Evolutionary conservation across 176 grass and related monocot genomes (phyloP).

Genomic region (Coix lacrymajobi): DNA sequence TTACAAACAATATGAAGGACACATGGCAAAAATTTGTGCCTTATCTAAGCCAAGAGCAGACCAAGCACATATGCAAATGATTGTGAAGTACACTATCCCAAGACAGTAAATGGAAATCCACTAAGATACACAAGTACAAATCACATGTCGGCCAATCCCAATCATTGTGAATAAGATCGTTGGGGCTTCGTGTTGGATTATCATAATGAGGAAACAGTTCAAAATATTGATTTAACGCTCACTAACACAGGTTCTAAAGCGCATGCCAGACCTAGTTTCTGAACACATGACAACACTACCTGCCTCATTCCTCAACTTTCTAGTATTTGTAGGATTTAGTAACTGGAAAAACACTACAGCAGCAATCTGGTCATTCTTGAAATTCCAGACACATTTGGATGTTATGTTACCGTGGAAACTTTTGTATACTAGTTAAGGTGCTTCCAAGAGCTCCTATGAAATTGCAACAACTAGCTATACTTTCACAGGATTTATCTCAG

Average conservation of each 20-base stretch:
- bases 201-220: background rate
- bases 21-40: background rate
- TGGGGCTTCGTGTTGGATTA: background rate
- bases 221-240: background rate
- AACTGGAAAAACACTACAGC: background rate
- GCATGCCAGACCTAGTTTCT: background rate
- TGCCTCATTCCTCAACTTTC: background rate
- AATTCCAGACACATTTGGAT: background rate
- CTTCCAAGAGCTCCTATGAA: background rate
- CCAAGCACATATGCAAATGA: constrained; percentile 13
- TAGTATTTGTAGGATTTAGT: background rate
- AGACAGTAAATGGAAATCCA: background rate
- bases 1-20: constrained; percentile 4
- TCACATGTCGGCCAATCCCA: background rate
- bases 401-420: background rate
- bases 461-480: background rate
- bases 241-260: background rate
- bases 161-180: background rate
- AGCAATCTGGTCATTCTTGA: background rate
- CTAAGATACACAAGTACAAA: background rate
- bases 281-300: background rate
- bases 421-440: background rate
- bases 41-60: background rate
- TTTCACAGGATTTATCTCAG: background rate
- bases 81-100: background rate